Base-by-base conservation (phyloP, 306 rosid species). In the Senna siamea region DNA sequence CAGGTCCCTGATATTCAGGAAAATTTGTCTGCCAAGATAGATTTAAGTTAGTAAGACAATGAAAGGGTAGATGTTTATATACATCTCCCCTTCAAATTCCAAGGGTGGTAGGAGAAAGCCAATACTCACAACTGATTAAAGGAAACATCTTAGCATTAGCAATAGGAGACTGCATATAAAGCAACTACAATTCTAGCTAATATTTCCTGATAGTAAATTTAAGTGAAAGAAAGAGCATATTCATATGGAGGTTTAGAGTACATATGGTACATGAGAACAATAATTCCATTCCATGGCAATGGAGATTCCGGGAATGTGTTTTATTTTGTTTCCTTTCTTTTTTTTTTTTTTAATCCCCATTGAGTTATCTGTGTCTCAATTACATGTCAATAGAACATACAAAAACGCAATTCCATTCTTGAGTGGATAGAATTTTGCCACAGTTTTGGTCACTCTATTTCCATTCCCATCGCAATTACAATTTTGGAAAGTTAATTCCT, bases 1-100 rank as follows among this genome's bases (percentile, higher is more conserved):
- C 99, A 3, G 97, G 88, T 48, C 96, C 99, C 82, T 92, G 99
- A 78, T 88, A 94, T 38, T 94, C 99, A 1, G 90, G 89, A 50
- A 92, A 88, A 87, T 92, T 94, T 73, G 99, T 92, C 99, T 94
- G 91, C 77, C 66, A 85, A 69, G 82, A 58, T 59, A 63, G 14
- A 55, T 18, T 61, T 55, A 70, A 40, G 44, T n/a, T 69, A 78
- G 73, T 83, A 54, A 79, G 72, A 50, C 28, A 46, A 72, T 57
- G 74, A 35, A 32, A 54, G 12, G 18, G 28, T 60, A 70, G 51
- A 71, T 63, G 41, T 28, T 52, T 51, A 55, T 20, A 55, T 46
- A 69, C 15, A 74, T 43, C 56, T 50, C 35, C 75, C 48, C 17
- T 0, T 9, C 73, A 64, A 30, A 73, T 32, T 72, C 28, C 18